Base-by-base conservation (phyloP, 257 asterid species). In the Misopates orontium region DNA sequence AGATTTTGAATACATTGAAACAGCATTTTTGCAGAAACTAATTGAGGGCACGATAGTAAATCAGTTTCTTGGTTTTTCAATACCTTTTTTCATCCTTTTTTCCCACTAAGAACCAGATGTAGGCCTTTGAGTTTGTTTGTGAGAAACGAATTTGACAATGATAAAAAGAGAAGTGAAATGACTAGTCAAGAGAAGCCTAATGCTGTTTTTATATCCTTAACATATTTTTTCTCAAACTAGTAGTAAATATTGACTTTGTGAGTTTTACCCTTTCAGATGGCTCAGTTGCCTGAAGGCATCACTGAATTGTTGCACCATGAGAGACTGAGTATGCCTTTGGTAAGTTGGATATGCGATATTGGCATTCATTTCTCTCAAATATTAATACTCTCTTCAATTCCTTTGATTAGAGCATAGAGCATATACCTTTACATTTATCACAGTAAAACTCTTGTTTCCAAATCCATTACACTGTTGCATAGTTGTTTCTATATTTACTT, bases 201-300 rank as follows among this genome's bases (percentile, higher is more conserved):
- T n/a, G n/a, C n/a, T 28, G 36, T 28, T 7, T 57, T 72, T 44
- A 5, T 68, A 51, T 44, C 16, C 10, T n/a, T 24, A 47, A 54
- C 22, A 4, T 41, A 11, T 28, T 20, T 62, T 48, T 51, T 54
- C 1, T 21, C 19, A 18, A n/a, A n/a, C n/a, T n/a, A 11, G 14
- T 53, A 18, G 19, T 64, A 42, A 41, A 49, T 45, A 21, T 23
- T 69, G 62, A 59, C 58, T 17, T 54, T 58, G 56, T 42, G n/a
- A n/a, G 50, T 59, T 60, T 58, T 78, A 28, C 45, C 44, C 15
- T 74, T 75, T 18, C 87, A 90, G 96, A 88, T 90, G 97, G 97
- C 96, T 55, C 88, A 79, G 69, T 76, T 90, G 79, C 97, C 97
- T 3, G 96, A 90, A 81, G 95, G 96, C 71, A 90, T 90, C 66